Percentiles rank a stretch among this genome's conserved stretches.
Evolutionary conservation across 768 basidiomycete species (phyloP).

Genomic region (Trametes sanguinea): DNA sequence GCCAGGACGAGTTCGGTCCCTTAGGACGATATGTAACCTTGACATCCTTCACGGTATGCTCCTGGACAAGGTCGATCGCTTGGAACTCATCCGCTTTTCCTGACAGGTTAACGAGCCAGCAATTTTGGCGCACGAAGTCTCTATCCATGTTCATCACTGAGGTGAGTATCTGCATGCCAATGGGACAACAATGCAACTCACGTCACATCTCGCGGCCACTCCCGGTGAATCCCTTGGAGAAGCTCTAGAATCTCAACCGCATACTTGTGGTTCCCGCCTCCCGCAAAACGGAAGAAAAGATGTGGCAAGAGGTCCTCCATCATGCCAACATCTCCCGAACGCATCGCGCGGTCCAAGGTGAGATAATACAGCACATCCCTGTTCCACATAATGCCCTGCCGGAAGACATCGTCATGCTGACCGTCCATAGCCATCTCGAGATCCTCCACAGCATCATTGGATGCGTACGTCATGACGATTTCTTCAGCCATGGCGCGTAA

Average conservation of each 20-base stretch:
- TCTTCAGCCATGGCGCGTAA: constrained; percentile 31
- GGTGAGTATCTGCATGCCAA: too few species aligned
- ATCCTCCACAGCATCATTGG: constrained; percentile 31
- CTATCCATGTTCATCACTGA: neutral
- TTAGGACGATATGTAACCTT: constrained; percentile 30
- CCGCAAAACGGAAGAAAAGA: constrained; percentile 30
- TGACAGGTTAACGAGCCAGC: constrained; percentile 23
- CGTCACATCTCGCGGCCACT: constrained; percentile 31
- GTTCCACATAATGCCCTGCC: constrained; percentile 38
- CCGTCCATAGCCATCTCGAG: constrained; percentile 12
- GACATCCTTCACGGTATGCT: constrained; percentile 40
- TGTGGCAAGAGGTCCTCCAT: constrained; percentile 31
- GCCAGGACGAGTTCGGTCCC: constrained; percentile 19
- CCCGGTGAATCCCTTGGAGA: constrained; percentile 30
- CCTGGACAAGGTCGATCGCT: constrained; percentile 37
- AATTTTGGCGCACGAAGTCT: neutral
- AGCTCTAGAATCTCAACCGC: constrained; percentile 32
- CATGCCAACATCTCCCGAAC: constrained; percentile 32
- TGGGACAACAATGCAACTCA: constrained; percentile 3
- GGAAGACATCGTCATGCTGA: constrained; percentile 30
- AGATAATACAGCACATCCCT: constrained; percentile 41
- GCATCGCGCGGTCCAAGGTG: constrained; percentile 38
- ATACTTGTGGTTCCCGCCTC: constrained; percentile 32
- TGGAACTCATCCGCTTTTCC: constrained; percentile 28
- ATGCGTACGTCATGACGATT: constrained; percentile 34